Base-by-base conservation (phyloP, 2,329 filamentous ascomycete species). In the Alternaria tenuissima region DNA sequence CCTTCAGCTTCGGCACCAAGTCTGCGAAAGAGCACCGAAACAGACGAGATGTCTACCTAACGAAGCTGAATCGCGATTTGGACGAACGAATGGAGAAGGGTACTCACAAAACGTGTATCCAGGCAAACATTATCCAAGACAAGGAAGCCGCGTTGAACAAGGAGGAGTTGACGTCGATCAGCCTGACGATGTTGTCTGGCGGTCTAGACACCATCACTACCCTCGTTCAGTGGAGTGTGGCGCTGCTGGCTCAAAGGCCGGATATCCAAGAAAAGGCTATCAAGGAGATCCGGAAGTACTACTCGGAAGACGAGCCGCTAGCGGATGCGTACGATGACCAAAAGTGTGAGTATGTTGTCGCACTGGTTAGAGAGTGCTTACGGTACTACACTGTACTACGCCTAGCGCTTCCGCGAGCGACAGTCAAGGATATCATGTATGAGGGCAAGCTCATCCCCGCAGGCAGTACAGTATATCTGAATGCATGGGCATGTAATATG, bases 401-500 rank as follows among this genome's bases (percentile, higher is more conserved):
- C 3, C 81, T 91, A 1, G 85, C 86, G 3, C 82, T 90, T 1
- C 88, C 88, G 1, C 83, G 88, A 9, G 85, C 85, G 0, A 88
- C 87, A 0, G 84, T 88, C 56, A 85, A 84, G 63, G 87, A 89
- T 53, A 80, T 90, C 3, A 76, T 79, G 0, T 89, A 89, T 59
- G 76, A 88, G 9, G 86, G 84, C 18, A 82, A 83, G 32, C 71
- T 82, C 6, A 88, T 90, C 41, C 88, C 88, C 1, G 84, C 85
- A 44, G 87, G 87, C 0, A 89, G 87, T 1, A 85, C 89, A 0
- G 82, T 89, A 36, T 90, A 89, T 72, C 77, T 90, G 26, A 91
- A 90, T 59, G 86, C 87, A 0, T 90, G 87, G 88, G 87, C 87
- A 3, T 90, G 88, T 68, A 90, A 90, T 62, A 89, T 88, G 86